Base-by-base conservation (phyloP, 371 early-diverging fungal genomes). In the Mortierella polycephala region DNA sequence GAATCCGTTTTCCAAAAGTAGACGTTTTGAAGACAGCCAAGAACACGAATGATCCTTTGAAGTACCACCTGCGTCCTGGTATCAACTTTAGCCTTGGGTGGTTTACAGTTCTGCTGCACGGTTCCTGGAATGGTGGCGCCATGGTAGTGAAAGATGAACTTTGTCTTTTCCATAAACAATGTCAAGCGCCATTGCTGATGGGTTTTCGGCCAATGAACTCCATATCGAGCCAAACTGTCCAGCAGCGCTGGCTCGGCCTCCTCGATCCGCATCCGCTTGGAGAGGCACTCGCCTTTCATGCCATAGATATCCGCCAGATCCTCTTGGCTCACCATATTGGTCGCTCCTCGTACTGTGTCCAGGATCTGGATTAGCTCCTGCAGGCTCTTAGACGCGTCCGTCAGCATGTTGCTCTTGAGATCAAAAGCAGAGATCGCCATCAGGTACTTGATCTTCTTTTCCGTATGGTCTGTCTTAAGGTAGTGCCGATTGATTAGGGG, bases 281-380 rank as follows among this genome's bases (percentile, higher is more conserved):
- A 80, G 18, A 88, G 82, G 9, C 85, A 85, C 59, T 85, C 83
- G 12, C 89, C 89, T 5, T 88, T 80, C 56, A 84, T 85, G 0
- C 86, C 84, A 44, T 85, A 89, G 13, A 89, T 85, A 54, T 89
- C 86, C 8, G 87, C 85, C 11, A 75, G 67, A 40, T 85, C 88
- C 30, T 85, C 69, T 8, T 82, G 75, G 13, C 86, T 88, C 74
- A 84, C 81, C 18, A 71, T 64, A 1, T 62, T 79, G 2, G 64
- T 81, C 5, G 86, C 57, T 7, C 82, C 82, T 2, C 66, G 74
- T 18, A 83, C 86, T 12, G 82, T 82, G 13, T 87, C 82, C n/a
- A 89, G 57, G 53, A 89, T 88, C 5, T 80, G 67, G 30, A 86
- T 88, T 39, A 88, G 79, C 0, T 81, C 69, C 49, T 84, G 76